These are phyloP conservation scores for Gonium pectorale DNA, from an alignment of 139 green algal species.

Conservation along the genomic window DNA sequence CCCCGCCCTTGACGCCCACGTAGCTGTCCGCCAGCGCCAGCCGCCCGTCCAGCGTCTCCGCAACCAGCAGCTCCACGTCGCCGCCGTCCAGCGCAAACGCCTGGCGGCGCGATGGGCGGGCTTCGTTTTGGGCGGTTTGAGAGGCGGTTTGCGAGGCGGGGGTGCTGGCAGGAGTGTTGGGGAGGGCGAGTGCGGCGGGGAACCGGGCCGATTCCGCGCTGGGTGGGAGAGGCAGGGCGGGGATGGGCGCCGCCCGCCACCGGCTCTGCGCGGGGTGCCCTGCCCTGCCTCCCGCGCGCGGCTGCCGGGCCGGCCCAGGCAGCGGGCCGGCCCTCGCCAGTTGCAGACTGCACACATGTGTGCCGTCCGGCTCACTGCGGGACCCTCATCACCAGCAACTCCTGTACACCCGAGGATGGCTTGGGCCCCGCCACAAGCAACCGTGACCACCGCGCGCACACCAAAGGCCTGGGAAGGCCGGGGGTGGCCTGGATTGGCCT, in stretches of 20 bases:
- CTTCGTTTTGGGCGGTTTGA: background rate
- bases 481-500: no score
- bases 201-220: background rate
- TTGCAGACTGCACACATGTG: no score
- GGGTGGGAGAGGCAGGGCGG: background rate
- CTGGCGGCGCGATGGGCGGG: background rate
- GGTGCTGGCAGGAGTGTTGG: background rate
- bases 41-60: conserved; percentile 16
- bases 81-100: conserved; percentile 21
- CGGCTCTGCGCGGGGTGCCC: background rate
- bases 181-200: background rate
- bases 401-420: no score
- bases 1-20: background rate
- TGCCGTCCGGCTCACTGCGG: no score
- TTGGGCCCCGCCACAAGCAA: no score
- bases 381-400: no score
- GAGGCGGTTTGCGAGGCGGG: background rate
- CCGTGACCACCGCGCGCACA: background rate
- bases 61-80: conserved; percentile 33
- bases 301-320: no score
- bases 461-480: no score
- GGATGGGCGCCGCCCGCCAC: background rate
- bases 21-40: conserved; percentile 37
- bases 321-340: no score
- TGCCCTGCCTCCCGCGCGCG: background rate